Conservation (phyloP, 2,329 filamentous ascomycete species). For the Venturia effusa region DNA sequence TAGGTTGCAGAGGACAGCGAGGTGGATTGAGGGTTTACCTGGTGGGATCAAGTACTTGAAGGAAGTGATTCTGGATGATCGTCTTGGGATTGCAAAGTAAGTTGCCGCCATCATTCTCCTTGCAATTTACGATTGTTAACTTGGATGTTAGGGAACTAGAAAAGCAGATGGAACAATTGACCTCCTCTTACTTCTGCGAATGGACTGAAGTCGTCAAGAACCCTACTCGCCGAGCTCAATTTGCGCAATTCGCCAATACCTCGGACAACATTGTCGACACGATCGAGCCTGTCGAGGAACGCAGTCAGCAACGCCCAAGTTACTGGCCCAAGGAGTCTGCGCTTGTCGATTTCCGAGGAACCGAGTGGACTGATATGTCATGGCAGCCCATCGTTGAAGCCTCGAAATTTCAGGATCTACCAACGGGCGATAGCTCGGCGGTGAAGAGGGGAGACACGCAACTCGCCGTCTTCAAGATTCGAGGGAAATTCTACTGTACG, state of each 20-base stretch:
- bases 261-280: conserved; percentile 49
- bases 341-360: conserved; percentile 57
- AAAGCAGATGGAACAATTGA: conserved; percentile 75
- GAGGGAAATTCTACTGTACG: conserved; percentile 68
- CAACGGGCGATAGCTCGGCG: conserved; percentile 63
- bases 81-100: conserved; percentile 54
- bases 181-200: conserved; percentile 81
- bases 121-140: background rate
- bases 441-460: conserved; percentile 84
- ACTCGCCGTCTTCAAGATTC: conserved; percentile 74
- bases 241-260: conserved; percentile 79
- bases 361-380: conserved; percentile 53
- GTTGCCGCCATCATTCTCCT: background rate
- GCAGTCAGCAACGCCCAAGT: conserved; percentile 61
- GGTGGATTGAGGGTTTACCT: conserved; percentile 75
- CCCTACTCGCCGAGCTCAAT: conserved; percentile 56
- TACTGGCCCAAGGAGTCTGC: conserved; percentile 66
- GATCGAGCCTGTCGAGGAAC: conserved; percentile 61
- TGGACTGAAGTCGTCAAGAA: conserved; percentile 73
- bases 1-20: conserved; percentile 76
- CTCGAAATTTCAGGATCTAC: conserved; percentile 55
- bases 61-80: conserved; percentile 74
- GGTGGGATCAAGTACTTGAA: conserved; percentile 75
- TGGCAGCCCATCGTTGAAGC: conserved; percentile 75
- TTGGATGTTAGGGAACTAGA: conserved; percentile 61